phyloP scores from a whole-genome alignment of 495 filamentous ascomycete genomes.

The Geoglossum glabrum region DNA sequence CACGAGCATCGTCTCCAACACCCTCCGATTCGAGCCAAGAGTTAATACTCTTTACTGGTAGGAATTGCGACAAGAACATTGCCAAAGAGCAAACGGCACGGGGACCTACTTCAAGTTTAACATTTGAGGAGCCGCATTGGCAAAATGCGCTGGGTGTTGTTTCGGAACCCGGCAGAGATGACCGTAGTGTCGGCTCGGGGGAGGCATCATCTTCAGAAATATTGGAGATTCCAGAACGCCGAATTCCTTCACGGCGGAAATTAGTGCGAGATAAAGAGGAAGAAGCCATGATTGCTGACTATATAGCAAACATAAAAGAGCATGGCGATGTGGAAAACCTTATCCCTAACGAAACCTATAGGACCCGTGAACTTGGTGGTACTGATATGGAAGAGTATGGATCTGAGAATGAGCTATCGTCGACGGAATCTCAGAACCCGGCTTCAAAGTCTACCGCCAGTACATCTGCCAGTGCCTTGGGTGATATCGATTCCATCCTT shows the following conservation, averaged over 20 bases:
- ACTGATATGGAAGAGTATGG: background rate
- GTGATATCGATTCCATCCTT: slow-evolving; percentile 20
- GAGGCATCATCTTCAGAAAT: background rate
- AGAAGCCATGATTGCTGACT: slow-evolving; percentile 45
- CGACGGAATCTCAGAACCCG: background rate
- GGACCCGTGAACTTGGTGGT: background rate
- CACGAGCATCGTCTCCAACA: slow-evolving; percentile 20
- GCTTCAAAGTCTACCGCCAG: slow-evolving; percentile 12
- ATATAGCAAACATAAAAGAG: slow-evolving; percentile 46
- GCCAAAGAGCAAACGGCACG: background rate
- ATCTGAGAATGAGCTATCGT: background rate
- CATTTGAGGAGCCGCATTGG: background rate
- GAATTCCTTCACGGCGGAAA: background rate
- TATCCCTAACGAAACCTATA: background rate
- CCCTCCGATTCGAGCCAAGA: slow-evolving; percentile 41
- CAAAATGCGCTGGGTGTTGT: background rate
- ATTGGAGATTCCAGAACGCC: background rate
- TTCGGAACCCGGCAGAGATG: background rate
- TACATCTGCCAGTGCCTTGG: slow-evolving; percentile 21
- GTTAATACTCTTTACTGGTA: slow-evolving; percentile 42
- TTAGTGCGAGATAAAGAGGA: slow-evolving; percentile 17
- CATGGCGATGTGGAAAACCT: slow-evolving; percentile 2
- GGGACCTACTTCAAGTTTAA: background rate
- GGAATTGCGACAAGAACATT: background rate
- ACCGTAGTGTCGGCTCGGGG: background rate